Conservation (phyloP, 1,139 yeast genomes). For the Magnusiomyces clavatus region DNA sequence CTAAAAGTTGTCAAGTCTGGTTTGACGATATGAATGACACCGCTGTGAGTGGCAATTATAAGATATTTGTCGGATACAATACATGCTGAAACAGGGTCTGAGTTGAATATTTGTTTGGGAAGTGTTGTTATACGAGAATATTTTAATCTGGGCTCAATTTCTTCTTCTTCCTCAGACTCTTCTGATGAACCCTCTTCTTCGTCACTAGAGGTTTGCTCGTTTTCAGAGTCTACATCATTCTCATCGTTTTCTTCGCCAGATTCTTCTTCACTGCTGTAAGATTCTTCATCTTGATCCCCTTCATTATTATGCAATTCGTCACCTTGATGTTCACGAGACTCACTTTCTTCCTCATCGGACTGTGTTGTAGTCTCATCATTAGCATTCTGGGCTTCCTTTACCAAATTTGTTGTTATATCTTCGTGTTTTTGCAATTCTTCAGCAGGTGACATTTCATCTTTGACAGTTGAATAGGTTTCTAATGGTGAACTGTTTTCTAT, state of each 20-base stretch:
- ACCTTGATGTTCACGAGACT: neutral
- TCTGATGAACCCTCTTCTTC: conserved; percentile 21
- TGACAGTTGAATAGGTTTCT: too few relatives aligned
- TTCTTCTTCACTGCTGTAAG: conserved; percentile 18
- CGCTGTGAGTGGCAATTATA: conserved; percentile 86
- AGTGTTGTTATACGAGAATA: conserved; percentile 60
- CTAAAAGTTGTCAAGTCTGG: conserved; percentile 51
- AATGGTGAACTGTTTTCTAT: too few relatives aligned
- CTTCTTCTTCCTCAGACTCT: conserved; percentile 40
- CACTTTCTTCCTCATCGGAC: neutral
- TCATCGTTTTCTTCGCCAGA: conserved; percentile 24
- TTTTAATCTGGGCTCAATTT: conserved; percentile 67
- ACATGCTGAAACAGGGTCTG: conserved; percentile 73
- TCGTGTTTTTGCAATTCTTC: neutral
- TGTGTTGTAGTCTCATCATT: conserved; percentile 13
- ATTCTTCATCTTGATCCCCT: conserved; percentile 11
- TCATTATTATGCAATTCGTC: neutral
- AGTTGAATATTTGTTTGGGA: conserved; percentile 58
- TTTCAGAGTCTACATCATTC: conserved; percentile 13
- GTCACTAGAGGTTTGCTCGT: conserved; percentile 20
- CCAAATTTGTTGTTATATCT: neutral
- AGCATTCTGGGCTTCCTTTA: conserved; percentile 1
- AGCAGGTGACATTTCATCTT: too few relatives aligned
- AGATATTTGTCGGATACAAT: conserved; percentile 50
- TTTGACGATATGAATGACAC: conserved; percentile 60